phyloP scores from a whole-genome alignment of 306 rosid genomes.

The Datisca glomerata region DNA sequence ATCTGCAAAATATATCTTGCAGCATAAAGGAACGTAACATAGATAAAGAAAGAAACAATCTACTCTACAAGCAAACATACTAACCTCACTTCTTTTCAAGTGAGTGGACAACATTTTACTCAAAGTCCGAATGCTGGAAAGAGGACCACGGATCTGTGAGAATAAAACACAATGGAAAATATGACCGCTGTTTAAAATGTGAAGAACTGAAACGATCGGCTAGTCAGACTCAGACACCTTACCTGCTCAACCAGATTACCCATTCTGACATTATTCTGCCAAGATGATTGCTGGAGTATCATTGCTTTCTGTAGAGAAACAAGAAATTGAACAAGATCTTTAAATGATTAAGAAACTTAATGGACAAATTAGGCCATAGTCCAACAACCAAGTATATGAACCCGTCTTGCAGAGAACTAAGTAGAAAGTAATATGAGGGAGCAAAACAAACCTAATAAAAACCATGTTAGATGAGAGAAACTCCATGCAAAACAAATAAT shows the following conservation, averaged over 20 bases:
- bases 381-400: too few relatives aligned
- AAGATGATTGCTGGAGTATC: constrained; percentile 84
- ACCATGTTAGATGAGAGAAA: too few relatives aligned
- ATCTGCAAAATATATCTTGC: constrained; percentile 36
- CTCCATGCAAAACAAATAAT: too few relatives aligned
- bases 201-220: constrained; percentile 6
- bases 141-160: constrained; percentile 83
- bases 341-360: too few relatives aligned
- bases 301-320: constrained; percentile 61
- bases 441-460: too few relatives aligned
- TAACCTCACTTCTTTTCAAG: constrained; percentile 70
- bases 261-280: constrained; percentile 91
- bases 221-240: constrained; percentile 13
- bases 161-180: constrained; percentile 11
- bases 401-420: too few relatives aligned
- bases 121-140: constrained; percentile 76
- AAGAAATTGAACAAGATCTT: too few relatives aligned
- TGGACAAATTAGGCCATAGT: background rate
- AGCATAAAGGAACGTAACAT: constrained; percentile 8
- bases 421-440: too few relatives aligned
- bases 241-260: constrained; percentile 78
- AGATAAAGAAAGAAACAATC: background rate
- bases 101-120: constrained; percentile 79
- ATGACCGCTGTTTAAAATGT: constrained; percentile 9
- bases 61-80: constrained; percentile 5